Evolutionary conservation across 2,329 filamentous ascomycete species (phyloP).

Genomic region (Trichoderma sp.): DNA sequence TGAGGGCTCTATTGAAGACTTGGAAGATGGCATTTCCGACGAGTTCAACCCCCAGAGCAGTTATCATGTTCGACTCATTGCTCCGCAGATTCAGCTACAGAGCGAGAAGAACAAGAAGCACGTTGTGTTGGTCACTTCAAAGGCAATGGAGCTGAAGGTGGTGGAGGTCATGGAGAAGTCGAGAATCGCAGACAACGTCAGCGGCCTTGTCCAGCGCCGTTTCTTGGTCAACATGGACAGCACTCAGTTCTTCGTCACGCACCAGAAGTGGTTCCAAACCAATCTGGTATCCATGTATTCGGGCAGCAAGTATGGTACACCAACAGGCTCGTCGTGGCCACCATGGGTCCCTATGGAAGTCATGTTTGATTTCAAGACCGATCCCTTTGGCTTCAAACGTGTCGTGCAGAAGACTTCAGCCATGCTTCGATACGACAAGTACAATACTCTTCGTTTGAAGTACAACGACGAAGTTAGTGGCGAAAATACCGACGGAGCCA

Average conservation of each 20-base stretch:
- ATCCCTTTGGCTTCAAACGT: conserved; percentile 96
- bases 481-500: conserved; percentile 53
- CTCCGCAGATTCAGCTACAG: conserved; percentile 95
- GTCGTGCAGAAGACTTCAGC: conserved; percentile 97
- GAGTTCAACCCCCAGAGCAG: conserved; percentile 91
- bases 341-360: conserved; percentile 98
- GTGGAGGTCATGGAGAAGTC: conserved; percentile 98
- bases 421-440: conserved; percentile 93
- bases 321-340: conserved; percentile 85
- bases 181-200: conserved; percentile 87
- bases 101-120: conserved; percentile 98
- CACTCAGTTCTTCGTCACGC: conserved; percentile 96
- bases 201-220: conserved; percentile 89
- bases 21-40: conserved; percentile 76
- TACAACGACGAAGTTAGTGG: conserved; percentile 91
- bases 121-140: conserved; percentile 93
- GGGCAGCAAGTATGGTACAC: conserved; percentile 87
- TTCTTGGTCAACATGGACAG: conserved; percentile 97
- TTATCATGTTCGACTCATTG: conserved; percentile 93
- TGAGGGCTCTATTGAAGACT: conserved; percentile 60
- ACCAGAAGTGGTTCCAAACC: conserved; percentile 84
- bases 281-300: conserved; percentile 91
- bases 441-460: conserved; percentile 94
- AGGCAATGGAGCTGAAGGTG: conserved; percentile 97
- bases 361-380: conserved; percentile 93